Base-by-base conservation (phyloP, 2,329 filamentous ascomycete genomes). In the Aspergillus puulaauensis region DNA sequence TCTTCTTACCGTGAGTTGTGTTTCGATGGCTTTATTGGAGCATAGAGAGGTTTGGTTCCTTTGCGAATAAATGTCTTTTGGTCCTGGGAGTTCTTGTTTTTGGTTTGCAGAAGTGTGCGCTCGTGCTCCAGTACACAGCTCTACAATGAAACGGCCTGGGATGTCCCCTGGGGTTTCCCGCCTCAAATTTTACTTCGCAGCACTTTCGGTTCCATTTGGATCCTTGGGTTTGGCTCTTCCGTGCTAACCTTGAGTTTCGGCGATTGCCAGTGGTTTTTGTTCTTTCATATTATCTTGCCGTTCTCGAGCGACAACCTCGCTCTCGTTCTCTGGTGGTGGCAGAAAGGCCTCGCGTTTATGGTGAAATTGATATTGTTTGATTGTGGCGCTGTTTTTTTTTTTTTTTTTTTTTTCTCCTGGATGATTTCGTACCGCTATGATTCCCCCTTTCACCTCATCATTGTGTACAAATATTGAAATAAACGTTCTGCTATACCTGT, bases 391-490 rank as follows among this genome's bases (percentile, higher is more conserved):
- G 2, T 43, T 8, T 41, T 37, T 12, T 21, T 43, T 8, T 41
- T 17, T n/a, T n/a, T n/a, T n/a, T n/a, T 19, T 19, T 19, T 19
- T 15, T 41, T 9, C 17, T 21, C 21, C 4, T 21, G 19, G 17
- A 43, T 54, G 56, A 57, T 50, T 56, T 46, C 23, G 39, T 53
- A 39, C 49, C 41, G 39, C 48, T 61, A 39, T 64, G 58, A 60
- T 59, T 60, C 48, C 48, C 63, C 63, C 57, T 4, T 51, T 27
- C 15, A 45, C 23, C 14, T 43, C 46, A 21, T 57, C 53, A 59
- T 60, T 52, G 41, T 66, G 64, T 66, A 66, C 56, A 64, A 66
- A 21, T 43, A 43, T 43, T 17, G 40, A 43, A 43, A 17, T 43
- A 19, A 9, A 17, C 15, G n/a, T n/a, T 37, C 35, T 15, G 14